A percentile compares a stretch with the other conserved stretches of the same genome.
phyloP scores from a whole-genome alignment of 1,284 basidiomycete species.

The Lentinula novae-zelandiae region DNA sequence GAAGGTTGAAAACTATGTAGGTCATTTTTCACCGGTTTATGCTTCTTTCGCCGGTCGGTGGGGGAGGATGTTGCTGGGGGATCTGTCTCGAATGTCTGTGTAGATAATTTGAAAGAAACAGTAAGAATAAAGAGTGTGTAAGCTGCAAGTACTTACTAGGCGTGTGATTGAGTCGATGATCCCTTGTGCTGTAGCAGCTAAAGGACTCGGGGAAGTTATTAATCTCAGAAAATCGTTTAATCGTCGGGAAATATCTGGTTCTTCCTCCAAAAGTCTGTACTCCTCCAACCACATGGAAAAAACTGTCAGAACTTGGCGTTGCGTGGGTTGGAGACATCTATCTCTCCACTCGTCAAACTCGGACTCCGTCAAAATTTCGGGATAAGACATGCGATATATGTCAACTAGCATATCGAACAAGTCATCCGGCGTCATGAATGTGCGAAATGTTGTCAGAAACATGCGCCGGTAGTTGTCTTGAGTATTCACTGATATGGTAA shows the following conservation, averaged over 20 bases:
- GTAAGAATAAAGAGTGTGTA: not conserved
- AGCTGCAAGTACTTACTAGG: conserved; percentile 38
- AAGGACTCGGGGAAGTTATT: conserved; percentile 38
- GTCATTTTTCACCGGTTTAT: conserved; percentile 46
- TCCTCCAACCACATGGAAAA: conserved; percentile 61
- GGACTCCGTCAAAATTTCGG: conserved; percentile 43
- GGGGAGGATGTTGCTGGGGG: conserved; percentile 22
- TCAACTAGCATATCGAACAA: conserved; percentile 67
- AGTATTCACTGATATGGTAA: conserved; percentile 30
- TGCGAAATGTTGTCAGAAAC: conserved; percentile 78
- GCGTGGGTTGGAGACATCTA: conserved; percentile 53
- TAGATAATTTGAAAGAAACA: conserved; percentile 13
- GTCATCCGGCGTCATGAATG: conserved; percentile 67
- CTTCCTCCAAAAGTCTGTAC: conserved; percentile 57
- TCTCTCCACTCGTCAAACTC: conserved; percentile 67
- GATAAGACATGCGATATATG: conserved; percentile 56
- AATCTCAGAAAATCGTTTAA: conserved; percentile 53
- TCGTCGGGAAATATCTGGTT: conserved; percentile 52
- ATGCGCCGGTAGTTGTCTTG: conserved; percentile 57
- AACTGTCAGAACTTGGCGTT: conserved; percentile 52
- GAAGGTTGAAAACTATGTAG: conserved; percentile 49
- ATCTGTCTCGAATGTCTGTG: conserved; percentile 20
- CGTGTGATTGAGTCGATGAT: conserved; percentile 52
- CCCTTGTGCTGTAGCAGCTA: conserved; percentile 44
- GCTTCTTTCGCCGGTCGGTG: conserved; percentile 33